Evolutionary conservation across 140 eudicot species (phyloP).

Genomic region (Bidens hawaiensis): DNA sequence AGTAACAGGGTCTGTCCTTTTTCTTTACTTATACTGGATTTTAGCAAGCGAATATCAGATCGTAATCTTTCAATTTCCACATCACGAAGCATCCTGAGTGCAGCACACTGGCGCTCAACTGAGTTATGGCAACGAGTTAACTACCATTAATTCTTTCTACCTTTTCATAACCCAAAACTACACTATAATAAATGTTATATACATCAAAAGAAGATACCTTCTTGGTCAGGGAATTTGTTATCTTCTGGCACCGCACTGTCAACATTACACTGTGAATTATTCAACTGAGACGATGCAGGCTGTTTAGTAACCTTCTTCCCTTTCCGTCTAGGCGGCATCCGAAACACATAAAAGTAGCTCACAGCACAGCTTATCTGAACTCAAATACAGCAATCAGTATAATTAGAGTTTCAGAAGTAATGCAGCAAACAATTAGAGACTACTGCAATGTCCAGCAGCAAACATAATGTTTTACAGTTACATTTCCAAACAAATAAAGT

Average conservation of each 20-base stretch:
- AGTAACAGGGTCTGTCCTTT: slow-evolving; percentile 51
- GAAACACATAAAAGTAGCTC: slow-evolving; percentile 15
- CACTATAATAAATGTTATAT: background rate
- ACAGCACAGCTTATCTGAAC: slow-evolving; percentile 2
- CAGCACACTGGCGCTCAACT: slow-evolving; percentile 72
- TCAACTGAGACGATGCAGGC: slow-evolving; percentile 29
- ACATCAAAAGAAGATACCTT: slow-evolving; percentile 34
- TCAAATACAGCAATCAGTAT: background rate
- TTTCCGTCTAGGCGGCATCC: slow-evolving; percentile 57
- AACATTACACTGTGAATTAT: slow-evolving; percentile 3
- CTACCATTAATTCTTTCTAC: no score
- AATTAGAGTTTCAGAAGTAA: background rate
- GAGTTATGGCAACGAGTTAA: slow-evolving; percentile 17
- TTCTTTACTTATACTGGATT: slow-evolving; percentile 54
- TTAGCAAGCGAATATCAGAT: slow-evolving; percentile 53
- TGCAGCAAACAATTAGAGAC: background rate
- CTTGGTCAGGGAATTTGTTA: slow-evolving; percentile 31
- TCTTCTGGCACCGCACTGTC: slow-evolving; percentile 27
- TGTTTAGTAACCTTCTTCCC: slow-evolving; percentile 29
- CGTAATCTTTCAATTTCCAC: slow-evolving; percentile 55
- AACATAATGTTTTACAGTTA: background rate
- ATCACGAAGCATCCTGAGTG: slow-evolving; percentile 65
- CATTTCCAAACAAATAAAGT: background rate
- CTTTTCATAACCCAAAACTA: background rate
- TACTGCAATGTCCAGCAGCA: background rate